Conservation (phyloP, 2,329 filamentous ascomycete genomes). For the Neonectria magnoliae region DNA sequence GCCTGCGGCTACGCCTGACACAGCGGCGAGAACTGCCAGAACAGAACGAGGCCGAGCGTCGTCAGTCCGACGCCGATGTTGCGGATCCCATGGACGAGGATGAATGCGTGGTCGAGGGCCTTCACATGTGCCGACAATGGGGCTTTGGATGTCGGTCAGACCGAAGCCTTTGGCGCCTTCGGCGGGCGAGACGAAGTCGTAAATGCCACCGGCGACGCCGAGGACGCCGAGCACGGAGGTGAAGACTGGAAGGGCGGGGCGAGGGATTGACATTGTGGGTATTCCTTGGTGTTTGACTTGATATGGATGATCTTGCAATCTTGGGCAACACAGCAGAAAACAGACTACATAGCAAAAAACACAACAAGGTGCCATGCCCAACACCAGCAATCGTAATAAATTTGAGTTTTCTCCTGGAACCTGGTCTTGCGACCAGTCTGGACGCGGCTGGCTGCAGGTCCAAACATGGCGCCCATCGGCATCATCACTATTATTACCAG, state of each 20-base stretch:
- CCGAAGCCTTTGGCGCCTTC: not conserved
- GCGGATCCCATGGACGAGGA: not conserved
- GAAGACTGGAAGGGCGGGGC: not conserved
- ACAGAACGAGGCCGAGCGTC: not conserved
- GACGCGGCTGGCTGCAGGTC: no score
- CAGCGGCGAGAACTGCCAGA: not conserved
- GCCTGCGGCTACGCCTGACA: not conserved
- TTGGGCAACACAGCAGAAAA: no score
- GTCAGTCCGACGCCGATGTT: not conserved
- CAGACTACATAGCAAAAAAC: no score
- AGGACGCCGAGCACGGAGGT: not conserved
- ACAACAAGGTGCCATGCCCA: no score
- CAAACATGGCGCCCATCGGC: no score
- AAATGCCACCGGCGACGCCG: not conserved
- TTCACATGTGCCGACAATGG: not conserved
- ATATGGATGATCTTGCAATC: no score
- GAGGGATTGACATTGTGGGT: not conserved
- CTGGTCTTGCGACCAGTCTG: no score
- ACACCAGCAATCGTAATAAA: no score
- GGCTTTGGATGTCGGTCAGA: not conserved
- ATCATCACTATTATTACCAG: no score
- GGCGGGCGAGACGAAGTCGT: not conserved
- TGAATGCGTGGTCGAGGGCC: not conserved
- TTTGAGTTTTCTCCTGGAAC: no score
- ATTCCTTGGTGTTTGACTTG: no score